Evolutionary conservation across 148 eudicot species (phyloP).

Genomic region (Vaccinium darrowii): DNA sequence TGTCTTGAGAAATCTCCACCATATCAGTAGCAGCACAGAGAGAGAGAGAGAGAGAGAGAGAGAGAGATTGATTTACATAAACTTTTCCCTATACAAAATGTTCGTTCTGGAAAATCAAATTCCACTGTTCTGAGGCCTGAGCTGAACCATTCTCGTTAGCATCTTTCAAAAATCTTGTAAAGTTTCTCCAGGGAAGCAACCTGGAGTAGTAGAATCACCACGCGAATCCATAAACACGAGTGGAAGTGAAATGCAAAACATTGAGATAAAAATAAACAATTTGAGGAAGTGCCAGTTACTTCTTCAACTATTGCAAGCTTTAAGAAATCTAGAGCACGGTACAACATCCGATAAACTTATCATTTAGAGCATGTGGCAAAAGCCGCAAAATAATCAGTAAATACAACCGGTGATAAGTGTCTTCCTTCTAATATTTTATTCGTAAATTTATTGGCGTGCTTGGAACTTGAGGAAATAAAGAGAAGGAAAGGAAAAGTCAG

Average conservation of each 20-base stretch:
- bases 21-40: not conserved
- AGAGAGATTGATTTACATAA: not conserved
- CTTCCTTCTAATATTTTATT: not conserved
- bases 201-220: slow-evolving; percentile 28
- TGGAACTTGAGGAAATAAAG: not conserved
- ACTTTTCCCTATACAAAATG: not conserved
- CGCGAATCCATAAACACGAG: not conserved
- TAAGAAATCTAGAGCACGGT: not conserved
- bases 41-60: not conserved
- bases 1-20: not conserved
- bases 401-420: not conserved
- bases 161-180: slow-evolving; percentile 83
- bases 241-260: not conserved
- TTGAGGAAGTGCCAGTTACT: not conserved
- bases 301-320: not conserved
- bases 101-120: not conserved
- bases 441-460: not conserved
- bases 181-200: slow-evolving; percentile 95
- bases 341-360: not conserved
- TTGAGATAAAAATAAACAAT: not conserved
- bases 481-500: not conserved
- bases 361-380: not conserved
- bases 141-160: slow-evolving; percentile 38
- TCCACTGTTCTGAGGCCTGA: not conserved
- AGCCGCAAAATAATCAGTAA: too few species aligned